Evolutionary conservation across 768 basidiomycete genomes (phyloP).

Genomic region (Leucosporidium creatinivorum): DNA sequence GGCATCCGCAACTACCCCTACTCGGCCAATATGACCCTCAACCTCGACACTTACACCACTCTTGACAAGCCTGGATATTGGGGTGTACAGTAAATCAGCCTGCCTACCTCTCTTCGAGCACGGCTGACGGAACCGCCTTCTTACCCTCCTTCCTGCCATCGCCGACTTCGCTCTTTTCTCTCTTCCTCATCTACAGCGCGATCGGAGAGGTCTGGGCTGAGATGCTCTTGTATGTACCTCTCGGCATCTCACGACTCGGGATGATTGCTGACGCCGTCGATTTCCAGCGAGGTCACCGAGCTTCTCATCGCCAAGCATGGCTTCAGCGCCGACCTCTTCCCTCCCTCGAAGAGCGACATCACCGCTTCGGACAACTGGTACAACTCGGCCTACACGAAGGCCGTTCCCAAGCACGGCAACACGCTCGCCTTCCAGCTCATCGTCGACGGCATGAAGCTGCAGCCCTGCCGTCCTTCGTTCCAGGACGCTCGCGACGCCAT

Average conservation of each 20-base stretch:
- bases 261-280: no score
- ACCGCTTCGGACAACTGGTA: slow-evolving; percentile 43
- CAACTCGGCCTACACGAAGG: slow-evolving; percentile 46
- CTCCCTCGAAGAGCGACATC: slow-evolving; percentile 53
- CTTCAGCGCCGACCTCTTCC: slow-evolving; percentile 53
- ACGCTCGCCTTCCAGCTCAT: slow-evolving; percentile 65
- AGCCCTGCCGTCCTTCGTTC: slow-evolving; percentile 67
- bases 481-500: slow-evolving; percentile 31
- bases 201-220: slow-evolving; percentile 89
- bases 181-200: slow-evolving; percentile 13
- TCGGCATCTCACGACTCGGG: slow-evolving; percentile 22
- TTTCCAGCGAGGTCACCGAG: no score
- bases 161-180: no score
- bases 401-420: slow-evolving; percentile 87
- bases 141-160: no score
- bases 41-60: slow-evolving; percentile 89
- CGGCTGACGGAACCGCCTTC: no score
- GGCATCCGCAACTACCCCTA: slow-evolving; percentile 83
- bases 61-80: slow-evolving; percentile 90
- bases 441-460: slow-evolving; percentile 87
- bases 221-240: slow-evolving; percentile 42
- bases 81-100: slow-evolving; percentile 48
- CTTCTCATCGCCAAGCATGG: slow-evolving; percentile 20
- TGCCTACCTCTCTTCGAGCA: no score
- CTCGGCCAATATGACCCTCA: slow-evolving; percentile 49